phyloP scores from a whole-genome alignment of 805 yeast genomes.

The Saccharomyces eubayanus region DNA sequence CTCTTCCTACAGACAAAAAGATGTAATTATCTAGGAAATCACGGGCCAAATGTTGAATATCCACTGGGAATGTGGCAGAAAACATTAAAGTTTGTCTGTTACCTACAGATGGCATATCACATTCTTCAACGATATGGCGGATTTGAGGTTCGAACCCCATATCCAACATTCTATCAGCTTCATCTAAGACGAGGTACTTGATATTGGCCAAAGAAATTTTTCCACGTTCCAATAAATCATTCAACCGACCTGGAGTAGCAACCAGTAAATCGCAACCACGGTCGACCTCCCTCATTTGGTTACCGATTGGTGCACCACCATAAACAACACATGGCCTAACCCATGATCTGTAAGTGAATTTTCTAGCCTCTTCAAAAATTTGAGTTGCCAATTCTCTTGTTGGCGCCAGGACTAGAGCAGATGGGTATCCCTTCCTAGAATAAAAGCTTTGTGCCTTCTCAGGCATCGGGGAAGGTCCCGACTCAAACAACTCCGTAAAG shows the following conservation, averaged over 20 bases:
- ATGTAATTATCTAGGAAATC: slow-evolving; percentile 93
- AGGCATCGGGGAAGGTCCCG: slow-evolving; percentile 67
- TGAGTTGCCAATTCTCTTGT: slow-evolving; percentile 97
- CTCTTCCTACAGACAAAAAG: slow-evolving; percentile 94
- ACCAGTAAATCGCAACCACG: slow-evolving; percentile 92
- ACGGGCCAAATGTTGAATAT: slow-evolving; percentile 90
- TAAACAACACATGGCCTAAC: slow-evolving; percentile 90
- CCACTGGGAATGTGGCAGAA: slow-evolving; percentile 97
- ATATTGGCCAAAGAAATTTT: slow-evolving; percentile 78
- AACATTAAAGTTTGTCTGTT: slow-evolving; percentile 95
- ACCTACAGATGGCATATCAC: slow-evolving; percentile 88
- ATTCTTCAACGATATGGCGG: slow-evolving; percentile 91
- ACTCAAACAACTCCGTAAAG: slow-evolving; percentile 73
- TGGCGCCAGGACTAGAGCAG: slow-evolving; percentile 90
- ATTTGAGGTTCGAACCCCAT: slow-evolving; percentile 99
- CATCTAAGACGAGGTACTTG: slow-evolving; percentile 89
- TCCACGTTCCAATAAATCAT: slow-evolving; percentile 91
- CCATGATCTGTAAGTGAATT: slow-evolving; percentile 97
- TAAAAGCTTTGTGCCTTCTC: slow-evolving; percentile 32
- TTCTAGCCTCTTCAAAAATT: slow-evolving; percentile 89
- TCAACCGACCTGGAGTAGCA: slow-evolving; percentile 98
- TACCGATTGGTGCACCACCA: slow-evolving; percentile 92
- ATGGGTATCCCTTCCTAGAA: slow-evolving; percentile 78
- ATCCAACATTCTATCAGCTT: slow-evolving; percentile 99
- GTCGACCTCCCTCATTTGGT: slow-evolving; percentile 77